phyloP scores from a whole-genome alignment of 164 flowering plant genomes.

The Pachysandra terminalis region DNA sequence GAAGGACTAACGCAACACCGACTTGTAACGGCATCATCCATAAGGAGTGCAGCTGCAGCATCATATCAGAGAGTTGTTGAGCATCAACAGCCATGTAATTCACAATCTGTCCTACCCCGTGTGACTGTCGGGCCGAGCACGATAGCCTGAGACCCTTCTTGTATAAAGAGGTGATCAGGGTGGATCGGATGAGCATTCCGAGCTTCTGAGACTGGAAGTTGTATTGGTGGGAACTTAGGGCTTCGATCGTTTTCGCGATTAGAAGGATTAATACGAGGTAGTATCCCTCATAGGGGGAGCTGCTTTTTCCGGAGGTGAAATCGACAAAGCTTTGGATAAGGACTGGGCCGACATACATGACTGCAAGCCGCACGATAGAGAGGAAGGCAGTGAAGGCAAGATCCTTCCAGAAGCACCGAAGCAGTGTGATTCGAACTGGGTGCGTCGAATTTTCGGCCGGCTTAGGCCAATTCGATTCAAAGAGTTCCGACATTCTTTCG shows the following conservation, averaged over 20 bases:
- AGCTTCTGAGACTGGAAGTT: constrained; percentile 77
- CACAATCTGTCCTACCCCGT: constrained; percentile 93
- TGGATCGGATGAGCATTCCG: constrained; percentile 82
- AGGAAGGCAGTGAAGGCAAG: constrained; percentile 66
- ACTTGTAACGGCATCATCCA: constrained; percentile 91
- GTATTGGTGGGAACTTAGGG: constrained; percentile 69
- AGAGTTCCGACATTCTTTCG: constrained; percentile 56
- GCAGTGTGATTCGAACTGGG: constrained; percentile 63
- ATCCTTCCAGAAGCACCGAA: constrained; percentile 86
- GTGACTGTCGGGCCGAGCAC: constrained; percentile 82
- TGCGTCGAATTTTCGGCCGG: constrained; percentile 51
- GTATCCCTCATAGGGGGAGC: constrained; percentile 75
- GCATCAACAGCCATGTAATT: constrained; percentile 99
- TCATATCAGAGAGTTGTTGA: constrained; percentile 93
- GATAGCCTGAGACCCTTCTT: constrained; percentile 79
- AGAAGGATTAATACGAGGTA: constrained; percentile 67
- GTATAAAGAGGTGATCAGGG: constrained; percentile 76
- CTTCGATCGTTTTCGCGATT: constrained; percentile 67
- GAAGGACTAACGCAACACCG: constrained; percentile 55
- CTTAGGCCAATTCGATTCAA: constrained; percentile 76
- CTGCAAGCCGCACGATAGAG: constrained; percentile 62
- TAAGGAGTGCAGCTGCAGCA: constrained; percentile 69
- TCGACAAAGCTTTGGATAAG: constrained; percentile 78
- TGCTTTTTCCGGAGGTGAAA: constrained; percentile 66
- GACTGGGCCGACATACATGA: constrained; percentile 81